Evolutionary conservation across 306 rosid genomes (phyloP), one percentile per base, ranked within the genome.

Genomic region (Prunus campanulata): DNA sequence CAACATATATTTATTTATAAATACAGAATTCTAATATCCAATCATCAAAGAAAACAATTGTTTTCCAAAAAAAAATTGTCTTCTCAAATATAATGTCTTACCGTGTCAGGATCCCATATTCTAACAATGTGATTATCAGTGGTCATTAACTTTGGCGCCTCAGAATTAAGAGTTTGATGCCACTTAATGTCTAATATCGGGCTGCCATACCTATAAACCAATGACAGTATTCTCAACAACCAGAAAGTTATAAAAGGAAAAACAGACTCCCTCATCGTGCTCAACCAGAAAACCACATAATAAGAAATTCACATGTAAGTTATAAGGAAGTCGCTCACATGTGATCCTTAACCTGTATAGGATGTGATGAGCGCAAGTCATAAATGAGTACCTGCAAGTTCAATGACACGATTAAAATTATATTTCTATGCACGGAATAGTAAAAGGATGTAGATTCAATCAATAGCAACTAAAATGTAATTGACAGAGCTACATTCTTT

Each of bases 41-140:
- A 50, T 29, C 9, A 59, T 24, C 32, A 59, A 59, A 54, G 11
- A 19, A 14, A 52, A 71, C 32, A 71, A 19, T 35, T 29, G 18
- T 7, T 11, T 3, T 11, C 6, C 44, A 50, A 1, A 62, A 62
- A 64, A 30, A 7, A 64, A 32, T 5, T 19, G 16, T 71, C 11
- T 71, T 15, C 52, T 15, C 7, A 42, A 35, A 42, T 42, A 15
- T 76, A 71, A 68, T 19, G 49, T 49, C 79, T 69, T 85, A 94
- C 98, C 78, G 95, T 90, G 77, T 86, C 88, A 25, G 97, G 96
- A 74, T 94, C 83, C 98, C 98, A 94, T 81, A 94, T 94, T 76
- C 93, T 85, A 83, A 94, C 97, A 20, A 89, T 85, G 72, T 89
- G 97, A 71, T 61, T 88, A 71, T 92, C 97, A 69, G 92, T 86